phyloP scores from a whole-genome alignment of 2,329 filamentous ascomycete genomes.

The Tolypocladium ovalisporum region DNA sequence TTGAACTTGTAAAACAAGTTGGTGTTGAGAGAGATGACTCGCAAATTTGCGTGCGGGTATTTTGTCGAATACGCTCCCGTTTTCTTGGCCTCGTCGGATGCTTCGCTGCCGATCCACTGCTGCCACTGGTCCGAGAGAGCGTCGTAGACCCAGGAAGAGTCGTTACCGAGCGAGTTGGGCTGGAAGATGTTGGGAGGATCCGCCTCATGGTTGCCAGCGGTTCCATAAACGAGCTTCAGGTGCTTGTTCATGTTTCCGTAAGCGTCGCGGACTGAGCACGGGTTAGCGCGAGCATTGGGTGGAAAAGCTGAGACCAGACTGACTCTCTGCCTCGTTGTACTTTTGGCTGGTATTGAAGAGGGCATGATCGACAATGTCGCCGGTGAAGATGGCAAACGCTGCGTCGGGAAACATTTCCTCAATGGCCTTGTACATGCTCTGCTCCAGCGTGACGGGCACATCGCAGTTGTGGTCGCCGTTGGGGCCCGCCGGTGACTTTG shows the following conservation, averaged over 20 bases:
- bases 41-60: conserved; percentile 31
- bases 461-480: conserved; percentile 45
- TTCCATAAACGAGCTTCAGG: conserved; percentile 35
- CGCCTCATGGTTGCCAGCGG: conserved; percentile 46
- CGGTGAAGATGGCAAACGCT: conserved; percentile 46
- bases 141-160: conserved; percentile 40
- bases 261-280: conserved; percentile 26
- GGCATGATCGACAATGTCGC: conserved; percentile 44
- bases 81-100: conserved; percentile 18
- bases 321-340: conserved; percentile 20
- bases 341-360: conserved; percentile 32
- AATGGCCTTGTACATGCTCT: conserved; percentile 45
- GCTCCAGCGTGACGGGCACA: conserved; percentile 35
- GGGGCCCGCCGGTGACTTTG: conserved; percentile 35
- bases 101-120: conserved; percentile 29
- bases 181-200: conserved; percentile 39
- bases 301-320: not conserved
- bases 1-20: conserved; percentile 48
- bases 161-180: conserved; percentile 22
- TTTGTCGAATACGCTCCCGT: conserved; percentile 38
- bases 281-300: not conserved
- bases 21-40: conserved; percentile 47
- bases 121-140: conserved; percentile 34
- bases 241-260: conserved; percentile 32
- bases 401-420: conserved; percentile 31